Base-by-base conservation (phyloP, 495 filamentous ascomycete genomes). In the Rusavskia elegans region DNA sequence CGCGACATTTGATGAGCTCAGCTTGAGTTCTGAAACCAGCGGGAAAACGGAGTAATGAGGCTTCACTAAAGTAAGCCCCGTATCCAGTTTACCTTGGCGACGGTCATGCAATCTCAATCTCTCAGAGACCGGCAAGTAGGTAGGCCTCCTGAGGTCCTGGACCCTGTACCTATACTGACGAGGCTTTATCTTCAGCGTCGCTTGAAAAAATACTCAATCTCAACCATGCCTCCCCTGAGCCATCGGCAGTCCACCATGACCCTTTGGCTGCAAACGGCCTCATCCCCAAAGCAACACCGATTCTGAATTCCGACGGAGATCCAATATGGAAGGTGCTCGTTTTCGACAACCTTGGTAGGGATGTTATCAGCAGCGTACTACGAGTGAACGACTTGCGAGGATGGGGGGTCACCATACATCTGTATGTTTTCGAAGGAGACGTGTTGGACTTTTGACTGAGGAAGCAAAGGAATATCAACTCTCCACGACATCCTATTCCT, bases 81-180 rank as follows among this genome's bases (percentile, higher is more conserved):
- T 11, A 14, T 35, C 32, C 9, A 2, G 32, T 35, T 14, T 8
- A 10, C 13, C n/a, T 20, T 21, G n/a, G 20, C 39, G 21, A 93
- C 93, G 84, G 82, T 84, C 54, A 69, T 80, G 55, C 75, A 76
- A 54, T 75, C 82, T 52, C 76, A 80, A 70, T 87, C 87, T 55
- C 76, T 98, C 62, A 82, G 92, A 66, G 92, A 95, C 74, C 87
- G 89, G 66, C 92, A 98, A 80, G 85, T 97, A 69, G 82, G 92
- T 97, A 76, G 62, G 76, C 73, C 66, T 64, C 60, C 55, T 59
- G 54, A 54, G 40, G 49, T 40, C 19, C 23, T 16, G 14, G 16
- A 29, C 5, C 16, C 9, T 11, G 51, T 52, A 41, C 40, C 53
- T 39, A 41, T 36, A 27, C 38, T 50, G 45, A 16, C 37, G 19